A percentile compares a stretch with the other conserved stretches of the same genome.
Evolutionary conservation across 2,329 filamentous ascomycete species (phyloP).

Genomic region (Colletotrichum endophyticum): DNA sequence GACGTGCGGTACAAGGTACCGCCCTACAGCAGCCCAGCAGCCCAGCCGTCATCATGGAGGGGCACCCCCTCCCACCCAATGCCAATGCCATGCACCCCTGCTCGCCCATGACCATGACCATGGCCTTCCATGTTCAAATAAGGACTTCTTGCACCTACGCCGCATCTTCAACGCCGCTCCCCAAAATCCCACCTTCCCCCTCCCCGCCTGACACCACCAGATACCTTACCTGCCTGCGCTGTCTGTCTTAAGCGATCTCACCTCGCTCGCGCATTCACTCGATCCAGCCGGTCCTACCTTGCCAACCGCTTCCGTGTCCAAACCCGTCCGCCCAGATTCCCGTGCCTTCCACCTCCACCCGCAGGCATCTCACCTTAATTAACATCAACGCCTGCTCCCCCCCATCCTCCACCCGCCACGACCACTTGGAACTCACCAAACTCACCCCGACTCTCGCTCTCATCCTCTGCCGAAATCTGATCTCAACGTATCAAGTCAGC

Average conservation of each 20-base stretch:
- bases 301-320: neutral
- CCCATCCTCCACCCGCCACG: neutral
- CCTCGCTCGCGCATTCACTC: neutral
- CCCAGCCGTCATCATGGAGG: constrained; percentile 19
- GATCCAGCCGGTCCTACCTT: neutral
- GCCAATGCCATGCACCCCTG: neutral
- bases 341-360: neutral
- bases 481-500: neutral
- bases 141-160: constrained; percentile 11
- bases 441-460: neutral
- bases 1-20: constrained; percentile 4
- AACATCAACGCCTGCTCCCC: neutral
- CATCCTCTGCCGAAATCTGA: neutral
- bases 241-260: neutral
- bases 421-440: neutral
- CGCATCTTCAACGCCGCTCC: constrained; percentile 20
- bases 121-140: constrained; percentile 20
- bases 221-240: neutral
- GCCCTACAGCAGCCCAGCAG: neutral
- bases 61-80: neutral
- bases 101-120: neutral
- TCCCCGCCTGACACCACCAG: constrained; percentile 8
- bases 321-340: neutral
- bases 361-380: neutral
- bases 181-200: constrained; percentile 4